phyloP scores from a whole-genome alignment of 1,139 yeast species.

The Candida sp. region DNA sequence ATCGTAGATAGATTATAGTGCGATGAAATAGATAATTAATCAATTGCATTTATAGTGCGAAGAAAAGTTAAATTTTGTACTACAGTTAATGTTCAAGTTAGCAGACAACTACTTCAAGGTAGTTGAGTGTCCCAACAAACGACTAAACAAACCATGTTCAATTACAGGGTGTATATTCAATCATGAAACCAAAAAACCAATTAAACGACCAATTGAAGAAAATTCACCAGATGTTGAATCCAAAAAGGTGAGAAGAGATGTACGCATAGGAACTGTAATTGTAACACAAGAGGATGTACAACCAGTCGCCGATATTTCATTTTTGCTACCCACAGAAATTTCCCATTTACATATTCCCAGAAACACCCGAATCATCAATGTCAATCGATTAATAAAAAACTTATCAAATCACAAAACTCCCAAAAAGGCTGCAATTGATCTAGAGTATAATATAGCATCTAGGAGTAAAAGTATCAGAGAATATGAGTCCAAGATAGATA shows the following conservation, averaged over 20 bases:
- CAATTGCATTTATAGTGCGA: background rate
- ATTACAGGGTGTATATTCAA: conserved; percentile 27
- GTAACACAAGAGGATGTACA: background rate
- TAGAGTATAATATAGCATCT: conserved; percentile 24
- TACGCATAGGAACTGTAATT: background rate
- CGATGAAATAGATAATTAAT: too few species aligned
- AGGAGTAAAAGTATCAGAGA: conserved; percentile 18
- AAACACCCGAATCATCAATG: conserved; percentile 19
- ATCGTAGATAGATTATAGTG: background rate
- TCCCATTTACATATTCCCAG: conserved; percentile 24
- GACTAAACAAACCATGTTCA: conserved; percentile 15
- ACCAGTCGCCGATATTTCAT: conserved; percentile 1
- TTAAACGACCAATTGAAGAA: background rate
- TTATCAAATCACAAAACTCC: conserved; percentile 13
- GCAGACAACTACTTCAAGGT: conserved; percentile 12
- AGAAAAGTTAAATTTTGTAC: conserved; percentile 7
- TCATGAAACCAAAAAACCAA: conserved; percentile 12
- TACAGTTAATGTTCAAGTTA: conserved; percentile 6
- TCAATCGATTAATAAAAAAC: conserved; percentile 16
- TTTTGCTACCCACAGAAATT: conserved; percentile 6
- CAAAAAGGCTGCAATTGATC: conserved; percentile 22
- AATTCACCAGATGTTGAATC: background rate
- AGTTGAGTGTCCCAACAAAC: conserved; percentile 23
- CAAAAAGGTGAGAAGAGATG: background rate
- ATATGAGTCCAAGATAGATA: conserved; percentile 18